A percentile compares a stretch with the other conserved stretches of the same genome.
phyloP scores from a whole-genome alignment of 257 asterid genomes.

The Plantago major region DNA sequence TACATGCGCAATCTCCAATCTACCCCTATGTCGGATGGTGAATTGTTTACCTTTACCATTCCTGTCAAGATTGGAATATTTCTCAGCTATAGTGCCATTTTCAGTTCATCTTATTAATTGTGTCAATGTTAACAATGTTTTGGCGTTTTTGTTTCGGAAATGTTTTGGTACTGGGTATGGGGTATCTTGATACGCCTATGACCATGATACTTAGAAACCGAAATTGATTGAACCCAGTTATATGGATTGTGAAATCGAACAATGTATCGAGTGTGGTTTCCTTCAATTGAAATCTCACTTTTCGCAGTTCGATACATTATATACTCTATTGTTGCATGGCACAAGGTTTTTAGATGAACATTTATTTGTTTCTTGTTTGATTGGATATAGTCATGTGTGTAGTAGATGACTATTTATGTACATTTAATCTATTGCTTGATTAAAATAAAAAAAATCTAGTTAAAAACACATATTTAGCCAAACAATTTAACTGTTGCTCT shows the following conservation, averaged over 20 bases:
- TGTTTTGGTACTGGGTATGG: constrained; percentile 18
- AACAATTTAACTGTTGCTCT: too few relatives aligned
- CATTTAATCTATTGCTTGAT: too few relatives aligned
- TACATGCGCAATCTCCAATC: constrained; percentile 30
- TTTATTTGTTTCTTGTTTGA: too few relatives aligned
- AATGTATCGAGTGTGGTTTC: constrained; percentile 24
- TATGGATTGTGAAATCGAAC: constrained; percentile 7
- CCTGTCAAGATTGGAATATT: constrained; percentile 37
- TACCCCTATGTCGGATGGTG: constrained; percentile 27
- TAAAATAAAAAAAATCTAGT: too few relatives aligned
- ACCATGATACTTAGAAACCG: not conserved
- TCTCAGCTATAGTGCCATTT: not conserved
- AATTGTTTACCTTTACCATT: constrained; percentile 14
- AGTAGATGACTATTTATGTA: too few relatives aligned
- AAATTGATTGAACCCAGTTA: constrained; percentile 19
- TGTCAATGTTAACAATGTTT: constrained; percentile 6
- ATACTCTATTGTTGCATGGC: too few relatives aligned
- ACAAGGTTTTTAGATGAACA: too few relatives aligned
- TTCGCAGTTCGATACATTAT: constrained; percentile 21
- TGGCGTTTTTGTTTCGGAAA: not conserved
- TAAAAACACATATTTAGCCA: too few relatives aligned
- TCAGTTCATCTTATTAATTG: not conserved
- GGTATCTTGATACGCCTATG: constrained; percentile 19
- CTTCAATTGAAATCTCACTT: constrained; percentile 15
- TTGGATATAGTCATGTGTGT: too few relatives aligned